Evolutionary conservation across 257 asterid species (phyloP).

Genomic region (Ajuga chamaepitys): DNA sequence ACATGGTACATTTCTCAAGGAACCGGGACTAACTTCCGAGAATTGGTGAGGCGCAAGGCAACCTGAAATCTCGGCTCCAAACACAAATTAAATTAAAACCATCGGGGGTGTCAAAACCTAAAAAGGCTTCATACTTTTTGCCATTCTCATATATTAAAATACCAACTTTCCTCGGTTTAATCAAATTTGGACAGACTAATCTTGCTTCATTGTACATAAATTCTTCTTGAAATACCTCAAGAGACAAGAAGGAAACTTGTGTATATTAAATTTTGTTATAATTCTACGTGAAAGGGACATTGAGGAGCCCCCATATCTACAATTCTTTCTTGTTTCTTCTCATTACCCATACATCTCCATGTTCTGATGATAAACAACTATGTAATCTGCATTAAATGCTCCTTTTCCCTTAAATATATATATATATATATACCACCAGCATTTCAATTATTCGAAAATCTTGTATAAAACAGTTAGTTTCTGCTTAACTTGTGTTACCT

Average conservation of each 20-base stretch:
- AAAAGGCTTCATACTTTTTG: conserved; percentile 37
- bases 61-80: too few relatives aligned
- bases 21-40: too few relatives aligned
- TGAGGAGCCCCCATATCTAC: conserved; percentile 46
- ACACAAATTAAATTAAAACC: too few relatives aligned
- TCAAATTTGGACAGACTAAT: conserved; percentile 52
- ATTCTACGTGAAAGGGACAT: conserved; percentile 36
- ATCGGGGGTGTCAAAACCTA: conserved; percentile 20
- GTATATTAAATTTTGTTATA: conserved; percentile 13
- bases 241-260: not conserved
- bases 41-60: too few relatives aligned
- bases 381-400: conserved; percentile 47
- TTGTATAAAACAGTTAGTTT: not conserved
- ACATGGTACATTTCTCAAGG: too few relatives aligned
- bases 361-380: conserved; percentile 32
- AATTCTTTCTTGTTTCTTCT: conserved; percentile 23
- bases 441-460: not conserved
- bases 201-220: conserved; percentile 50
- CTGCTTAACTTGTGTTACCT: not conserved
- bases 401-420: conserved; percentile 3
- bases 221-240: not conserved
- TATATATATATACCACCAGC: conserved; percentile 5
- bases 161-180: conserved; percentile 37
- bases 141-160: conserved; percentile 10
- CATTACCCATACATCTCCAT: conserved; percentile 57